Percentiles rank a stretch among this genome's conserved stretches.
These are phyloP conservation scores for Triangularia setosa DNA, from an alignment of 2,329 filamentous ascomycete genomes.

Conservation along the genomic window DNA sequence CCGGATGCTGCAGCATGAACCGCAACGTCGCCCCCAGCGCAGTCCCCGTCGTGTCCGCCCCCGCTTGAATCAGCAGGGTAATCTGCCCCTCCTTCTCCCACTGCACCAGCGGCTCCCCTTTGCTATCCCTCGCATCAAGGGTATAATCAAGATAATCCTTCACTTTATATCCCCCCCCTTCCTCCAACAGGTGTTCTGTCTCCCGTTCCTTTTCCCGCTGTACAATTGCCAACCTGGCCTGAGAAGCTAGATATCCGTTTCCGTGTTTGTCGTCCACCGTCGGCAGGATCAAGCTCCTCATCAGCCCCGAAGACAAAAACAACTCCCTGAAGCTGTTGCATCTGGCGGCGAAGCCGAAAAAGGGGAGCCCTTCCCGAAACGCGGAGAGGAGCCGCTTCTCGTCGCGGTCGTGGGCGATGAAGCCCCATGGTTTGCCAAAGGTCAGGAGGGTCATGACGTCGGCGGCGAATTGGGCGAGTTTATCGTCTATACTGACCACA, in stretches of 20 bases:
- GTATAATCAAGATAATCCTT: slow-evolving; percentile 12
- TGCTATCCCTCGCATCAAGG: not conserved
- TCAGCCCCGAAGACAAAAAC: slow-evolving; percentile 24
- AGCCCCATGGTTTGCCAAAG: slow-evolving; percentile 37
- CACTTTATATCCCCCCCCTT: slow-evolving; percentile 26
- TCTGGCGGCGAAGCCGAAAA: slow-evolving; percentile 36
- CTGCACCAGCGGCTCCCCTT: slow-evolving; percentile 25
- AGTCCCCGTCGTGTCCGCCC: slow-evolving; percentile 53
- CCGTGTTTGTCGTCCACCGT: slow-evolving; percentile 26
- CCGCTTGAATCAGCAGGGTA: slow-evolving; percentile 43
- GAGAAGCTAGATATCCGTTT: slow-evolving; percentile 26
- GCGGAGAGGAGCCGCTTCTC: slow-evolving; percentile 34
- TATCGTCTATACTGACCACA: slow-evolving; percentile 36
- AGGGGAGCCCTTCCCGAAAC: slow-evolving; percentile 35
- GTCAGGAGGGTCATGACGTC: slow-evolving; percentile 40
- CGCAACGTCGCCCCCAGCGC: slow-evolving; percentile 45
- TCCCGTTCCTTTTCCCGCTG: slow-evolving; percentile 31
- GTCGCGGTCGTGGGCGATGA: slow-evolving; percentile 36
- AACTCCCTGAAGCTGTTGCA: slow-evolving; percentile 34
- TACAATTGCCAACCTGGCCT: slow-evolving; percentile 25
- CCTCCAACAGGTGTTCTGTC: slow-evolving; percentile 8
- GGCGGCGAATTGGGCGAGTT: slow-evolving; percentile 38
- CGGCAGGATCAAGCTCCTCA: slow-evolving; percentile 31
- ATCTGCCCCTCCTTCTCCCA: slow-evolving; percentile 35
- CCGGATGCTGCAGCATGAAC: slow-evolving; percentile 44